Base-by-base conservation (phyloP, 2,329 filamentous ascomycete species). In the Fusarium sp. region DNA sequence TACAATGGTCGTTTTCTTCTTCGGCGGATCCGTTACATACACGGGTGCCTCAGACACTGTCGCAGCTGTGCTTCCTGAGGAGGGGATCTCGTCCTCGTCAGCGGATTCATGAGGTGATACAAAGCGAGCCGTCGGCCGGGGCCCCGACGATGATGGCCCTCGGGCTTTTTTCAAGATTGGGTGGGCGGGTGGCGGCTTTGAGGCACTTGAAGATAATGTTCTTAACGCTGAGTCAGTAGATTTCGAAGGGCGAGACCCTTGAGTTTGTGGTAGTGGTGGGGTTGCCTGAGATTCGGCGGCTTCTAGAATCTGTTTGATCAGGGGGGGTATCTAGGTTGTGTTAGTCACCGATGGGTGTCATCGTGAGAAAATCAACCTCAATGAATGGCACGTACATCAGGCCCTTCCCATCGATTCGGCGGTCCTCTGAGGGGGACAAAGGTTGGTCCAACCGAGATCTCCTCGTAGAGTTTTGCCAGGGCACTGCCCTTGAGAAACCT, bases 101-200 rank as follows among this genome's bases (percentile, higher is more conserved):
- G 83, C 83, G 36, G 86, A 86, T 35, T 82, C 83, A 36, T 84
- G 84, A 4, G 88, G 88, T 20, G 87, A 87, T 12, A 86, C 84
- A 72, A 91, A 90, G n/a, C 88, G 86, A 59, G 89, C 88, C 13
- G 88, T 90, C n/a, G 87, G 88, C 25, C 86, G 84, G 17, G 87
- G 85, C 9, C 87, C 87, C 20, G 84, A 85, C 25, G 82, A 80
- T 35, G 87, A 88, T 62, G 87, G 86, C 18, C 85, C 86, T 73
- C 87, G 84, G 47, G 84, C 81, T 78, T 90, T 91, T 77, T 90
- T 90, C 65, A 91, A 76, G 58, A 91, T 91, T 1, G 89, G 88
- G 72, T 89, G 87, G 6, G 84, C 77, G 39, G 84, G 86, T 8
- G 85, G 83, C 12, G 85, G 83, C 62, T 84, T 84, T 18, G 84